phyloP scores from a whole-genome alignment of 2,329 filamentous ascomycete species.

The Diatrype stigma region DNA sequence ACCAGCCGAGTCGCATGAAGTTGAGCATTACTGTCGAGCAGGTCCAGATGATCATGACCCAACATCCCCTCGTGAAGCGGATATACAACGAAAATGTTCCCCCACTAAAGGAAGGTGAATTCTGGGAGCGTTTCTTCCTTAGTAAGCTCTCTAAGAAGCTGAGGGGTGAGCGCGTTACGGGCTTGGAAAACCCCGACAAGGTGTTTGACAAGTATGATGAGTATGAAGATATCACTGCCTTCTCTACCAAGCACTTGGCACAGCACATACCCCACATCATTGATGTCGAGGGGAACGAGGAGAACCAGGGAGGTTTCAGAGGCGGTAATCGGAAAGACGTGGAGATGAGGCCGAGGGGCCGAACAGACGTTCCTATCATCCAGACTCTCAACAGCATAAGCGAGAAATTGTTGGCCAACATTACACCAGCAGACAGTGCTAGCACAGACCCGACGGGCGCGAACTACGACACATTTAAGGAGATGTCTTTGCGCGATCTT shows the following conservation, averaged over 20 bases:
- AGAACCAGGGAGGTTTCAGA: conserved; percentile 81
- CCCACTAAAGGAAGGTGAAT: conserved; percentile 71
- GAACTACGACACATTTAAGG: conserved; percentile 69
- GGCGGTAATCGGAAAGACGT: conserved; percentile 81
- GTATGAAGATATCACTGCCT: conserved; percentile 57
- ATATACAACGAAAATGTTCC: conserved; percentile 94
- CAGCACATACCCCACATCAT: conserved; percentile 82
- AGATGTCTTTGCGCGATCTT: conserved; percentile 76
- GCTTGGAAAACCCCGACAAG: conserved; percentile 70
- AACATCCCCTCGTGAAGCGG: conserved; percentile 84
- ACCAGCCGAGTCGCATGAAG: conserved; percentile 57
- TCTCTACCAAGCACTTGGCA: conserved; percentile 51
- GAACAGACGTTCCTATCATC: conserved; percentile 79
- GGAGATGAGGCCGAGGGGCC: conserved; percentile 73
- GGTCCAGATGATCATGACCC: conserved; percentile 85
- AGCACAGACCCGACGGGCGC: conserved; percentile 60
- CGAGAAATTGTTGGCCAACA: conserved; percentile 88
- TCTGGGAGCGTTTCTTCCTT: conserved; percentile 93
- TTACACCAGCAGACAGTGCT: conserved; percentile 72
- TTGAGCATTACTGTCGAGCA: conserved; percentile 88
- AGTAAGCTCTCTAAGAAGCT: conserved; percentile 87
- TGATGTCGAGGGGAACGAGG: conserved; percentile 89
- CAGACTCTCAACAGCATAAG: conserved; percentile 85
- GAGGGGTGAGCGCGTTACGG: conserved; percentile 80
- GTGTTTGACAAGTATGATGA: conserved; percentile 84